Conservation (phyloP, 1,284 basidiomycete genomes). For the Cryptococcus sp. region DNA sequence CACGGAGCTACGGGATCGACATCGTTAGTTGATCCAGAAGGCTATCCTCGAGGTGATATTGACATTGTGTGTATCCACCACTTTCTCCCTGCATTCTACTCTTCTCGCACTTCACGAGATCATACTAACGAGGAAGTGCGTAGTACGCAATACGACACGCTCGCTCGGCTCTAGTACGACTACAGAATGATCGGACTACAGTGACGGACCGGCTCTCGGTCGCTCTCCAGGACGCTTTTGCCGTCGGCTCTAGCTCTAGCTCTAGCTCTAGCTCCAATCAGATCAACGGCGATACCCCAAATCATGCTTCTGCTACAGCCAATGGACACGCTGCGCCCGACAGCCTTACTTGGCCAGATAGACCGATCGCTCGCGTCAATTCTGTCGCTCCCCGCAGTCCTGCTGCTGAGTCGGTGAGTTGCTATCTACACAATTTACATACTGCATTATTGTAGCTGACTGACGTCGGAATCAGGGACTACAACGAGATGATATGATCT, state of each 20-base stretch:
- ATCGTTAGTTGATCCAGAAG: constrained; percentile 75
- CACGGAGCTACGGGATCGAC: constrained; percentile 52
- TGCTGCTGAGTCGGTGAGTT: constrained; percentile 71
- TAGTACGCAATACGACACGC: constrained; percentile 73
- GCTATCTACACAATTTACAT: too few relatives aligned
- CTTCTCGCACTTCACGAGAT: neutral
- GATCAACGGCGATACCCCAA: constrained; percentile 15
- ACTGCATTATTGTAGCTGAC: neutral
- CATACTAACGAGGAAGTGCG: neutral
- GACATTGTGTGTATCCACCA: constrained; percentile 59
- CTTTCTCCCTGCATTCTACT: neutral
- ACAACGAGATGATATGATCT: constrained; percentile 66
- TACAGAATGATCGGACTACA: constrained; percentile 72
- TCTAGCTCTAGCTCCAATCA: neutral
- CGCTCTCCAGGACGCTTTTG: constrained; percentile 64
- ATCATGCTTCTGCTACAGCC: neutral
- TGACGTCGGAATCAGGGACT: constrained; percentile 60
- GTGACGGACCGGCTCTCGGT: constrained; percentile 68
- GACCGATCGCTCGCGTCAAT: constrained; percentile 71
- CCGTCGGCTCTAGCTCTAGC: constrained; percentile 18
- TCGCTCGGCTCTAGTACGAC: constrained; percentile 43
- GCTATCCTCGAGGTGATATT: constrained; percentile 72
- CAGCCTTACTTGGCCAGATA: constrained; percentile 29
- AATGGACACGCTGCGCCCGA: neutral
- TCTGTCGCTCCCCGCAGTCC: constrained; percentile 74